Evolutionary conservation across 2,329 filamentous ascomycete genomes (phyloP).

Genomic region (Sporothrix inflata): DNA sequence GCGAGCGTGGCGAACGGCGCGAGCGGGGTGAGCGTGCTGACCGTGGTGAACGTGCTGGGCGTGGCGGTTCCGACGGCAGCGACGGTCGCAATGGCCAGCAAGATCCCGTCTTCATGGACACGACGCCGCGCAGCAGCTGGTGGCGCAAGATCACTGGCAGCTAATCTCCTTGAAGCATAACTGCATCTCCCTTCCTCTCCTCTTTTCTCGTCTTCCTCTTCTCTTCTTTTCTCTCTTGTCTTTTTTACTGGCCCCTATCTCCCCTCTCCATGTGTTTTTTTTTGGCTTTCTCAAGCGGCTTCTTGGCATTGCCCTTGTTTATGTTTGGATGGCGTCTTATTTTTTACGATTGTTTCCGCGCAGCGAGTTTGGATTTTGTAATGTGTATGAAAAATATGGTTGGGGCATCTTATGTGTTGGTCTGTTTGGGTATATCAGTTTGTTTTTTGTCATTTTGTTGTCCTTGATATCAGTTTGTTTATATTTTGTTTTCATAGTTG

Average conservation of each 20-base stretch:
- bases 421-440: constrained; percentile 8
- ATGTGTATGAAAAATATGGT: constrained; percentile 22
- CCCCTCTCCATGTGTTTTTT: not conserved
- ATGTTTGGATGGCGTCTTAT: not conserved
- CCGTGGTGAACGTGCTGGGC: constrained; percentile 34
- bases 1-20: constrained; percentile 29
- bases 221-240: not conserved
- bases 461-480: constrained; percentile 15
- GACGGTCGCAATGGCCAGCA: constrained; percentile 47
- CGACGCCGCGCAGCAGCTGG: constrained; percentile 59
- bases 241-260: not conserved
- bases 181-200: not conserved
- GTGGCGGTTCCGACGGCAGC: constrained; percentile 40
- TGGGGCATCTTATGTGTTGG: constrained; percentile 11
- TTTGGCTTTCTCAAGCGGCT: not conserved
- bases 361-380: constrained; percentile 17
- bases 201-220: not conserved
- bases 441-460: not conserved
- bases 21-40: constrained; percentile 34
- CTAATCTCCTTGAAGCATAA: constrained; percentile 9
- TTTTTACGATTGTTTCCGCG: not conserved
- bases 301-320: not conserved
- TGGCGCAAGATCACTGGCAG: constrained; percentile 58
- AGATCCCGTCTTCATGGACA: constrained; percentile 49
- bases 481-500: not conserved